These are phyloP conservation scores for Phanerochaete carnosa DNA, from an alignment of 768 basidiomycete genomes.

Conservation along the genomic window DNA sequence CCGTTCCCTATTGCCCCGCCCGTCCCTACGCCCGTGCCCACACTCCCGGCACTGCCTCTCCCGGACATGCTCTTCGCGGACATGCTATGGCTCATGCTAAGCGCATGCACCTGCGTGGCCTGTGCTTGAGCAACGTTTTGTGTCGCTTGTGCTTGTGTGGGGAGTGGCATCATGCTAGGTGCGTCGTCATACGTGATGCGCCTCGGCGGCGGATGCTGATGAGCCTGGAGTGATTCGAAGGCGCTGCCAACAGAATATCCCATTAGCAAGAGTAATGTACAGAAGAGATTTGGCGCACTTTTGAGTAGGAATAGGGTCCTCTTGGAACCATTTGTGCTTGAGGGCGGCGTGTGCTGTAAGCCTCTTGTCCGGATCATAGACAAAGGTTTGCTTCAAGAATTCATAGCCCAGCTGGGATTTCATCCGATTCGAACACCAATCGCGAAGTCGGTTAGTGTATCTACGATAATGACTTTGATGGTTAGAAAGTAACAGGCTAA, in stretches of 20 bases:
- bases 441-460: slow-evolving; percentile 56
- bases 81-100: slow-evolving; percentile 23
- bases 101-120: slow-evolving; percentile 34
- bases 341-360: slow-evolving; percentile 82
- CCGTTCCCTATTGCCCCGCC: slow-evolving; percentile 63
- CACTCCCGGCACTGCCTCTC: neutral
- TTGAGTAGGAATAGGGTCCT: slow-evolving; percentile 80
- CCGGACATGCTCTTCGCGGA: slow-evolving; percentile 16
- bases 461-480: slow-evolving; percentile 29
- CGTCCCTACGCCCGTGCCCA: neutral
- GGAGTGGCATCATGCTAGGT: slow-evolving; percentile 76
- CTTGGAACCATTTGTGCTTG: slow-evolving; percentile 86
- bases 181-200: slow-evolving; percentile 93
- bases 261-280: neutral
- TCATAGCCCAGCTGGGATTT: slow-evolving; percentile 67
- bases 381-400: slow-evolving; percentile 81
- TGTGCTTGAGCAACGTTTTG: slow-evolving; percentile 39
- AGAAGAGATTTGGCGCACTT: slow-evolving; percentile 55
- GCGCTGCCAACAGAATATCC: slow-evolving; percentile 45
- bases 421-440: slow-evolving; percentile 74
- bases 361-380: slow-evolving; percentile 86
- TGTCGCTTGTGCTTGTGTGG: slow-evolving; percentile 36
- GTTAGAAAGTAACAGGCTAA: neutral
- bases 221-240: slow-evolving; percentile 59
- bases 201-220: slow-evolving; percentile 79